Conservation (phyloP, 2,329 filamentous ascomycete genomes). For the Colletotrichum neosansevieriae region DNA sequence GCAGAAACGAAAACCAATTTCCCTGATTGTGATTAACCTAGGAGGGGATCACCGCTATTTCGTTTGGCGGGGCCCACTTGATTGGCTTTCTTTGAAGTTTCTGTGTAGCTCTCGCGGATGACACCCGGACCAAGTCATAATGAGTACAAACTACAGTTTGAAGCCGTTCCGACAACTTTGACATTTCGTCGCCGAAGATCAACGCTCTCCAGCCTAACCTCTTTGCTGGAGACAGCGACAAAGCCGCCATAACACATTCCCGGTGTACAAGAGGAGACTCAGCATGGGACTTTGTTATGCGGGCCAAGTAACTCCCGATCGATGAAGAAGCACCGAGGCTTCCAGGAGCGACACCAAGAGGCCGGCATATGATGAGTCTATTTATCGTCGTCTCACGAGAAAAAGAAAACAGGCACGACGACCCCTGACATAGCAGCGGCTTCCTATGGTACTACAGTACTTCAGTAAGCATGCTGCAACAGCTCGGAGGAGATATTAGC, state of each 20-base stretch:
- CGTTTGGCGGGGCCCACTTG: constrained; percentile 37
- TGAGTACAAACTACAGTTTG: constrained; percentile 4
- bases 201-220: too few species aligned
- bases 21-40: constrained; percentile 39
- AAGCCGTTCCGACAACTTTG: constrained; percentile 2
- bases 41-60: constrained; percentile 41
- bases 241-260: too few species aligned
- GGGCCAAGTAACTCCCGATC: too few species aligned
- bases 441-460: too few species aligned
- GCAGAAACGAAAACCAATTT: constrained; percentile 41
- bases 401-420: constrained; percentile 3
- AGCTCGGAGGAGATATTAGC: constrained; percentile 27
- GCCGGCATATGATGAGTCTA: background rate
- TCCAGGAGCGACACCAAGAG: background rate
- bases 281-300: too few species aligned
- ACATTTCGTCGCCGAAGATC: background rate
- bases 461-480: constrained; percentile 1
- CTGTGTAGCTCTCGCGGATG: constrained; percentile 26
- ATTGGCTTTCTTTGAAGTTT: constrained; percentile 1
- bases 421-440: constrained; percentile 13
- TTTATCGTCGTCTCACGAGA: background rate
- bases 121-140: constrained; percentile 19
- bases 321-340: too few species aligned
- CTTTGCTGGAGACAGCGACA: too few species aligned
- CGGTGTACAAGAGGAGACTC: too few species aligned